phyloP scores from a whole-genome alignment of 2,329 filamentous ascomycete genomes.

The Akanthomyces dipterigenus region DNA sequence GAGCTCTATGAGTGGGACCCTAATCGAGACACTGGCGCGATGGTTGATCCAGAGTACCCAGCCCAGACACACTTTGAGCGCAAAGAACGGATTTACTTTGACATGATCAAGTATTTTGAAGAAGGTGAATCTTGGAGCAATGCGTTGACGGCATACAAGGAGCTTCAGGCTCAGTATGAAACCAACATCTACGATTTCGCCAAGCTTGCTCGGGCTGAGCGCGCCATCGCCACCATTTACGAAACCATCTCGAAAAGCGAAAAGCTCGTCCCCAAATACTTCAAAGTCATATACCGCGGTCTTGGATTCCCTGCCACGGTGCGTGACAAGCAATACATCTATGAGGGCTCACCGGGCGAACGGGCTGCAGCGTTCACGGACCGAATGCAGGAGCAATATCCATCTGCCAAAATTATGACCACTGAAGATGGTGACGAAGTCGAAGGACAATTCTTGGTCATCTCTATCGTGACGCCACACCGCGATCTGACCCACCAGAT shows the following conservation, averaged over 20 bases:
- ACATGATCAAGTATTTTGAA: conserved; percentile 92
- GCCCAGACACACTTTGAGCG: conserved; percentile 84
- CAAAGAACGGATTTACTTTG: conserved; percentile 86
- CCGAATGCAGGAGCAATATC: conserved; percentile 86
- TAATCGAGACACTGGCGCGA: conserved; percentile 53
- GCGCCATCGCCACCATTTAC: conserved; percentile 87
- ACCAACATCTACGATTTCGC: conserved; percentile 82
- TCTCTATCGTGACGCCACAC: conserved; percentile 74
- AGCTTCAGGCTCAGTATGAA: conserved; percentile 88
- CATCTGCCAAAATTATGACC: conserved; percentile 72
- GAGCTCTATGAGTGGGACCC: conserved; percentile 92
- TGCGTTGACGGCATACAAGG: conserved; percentile 79
- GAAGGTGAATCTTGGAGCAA: conserved; percentile 92
- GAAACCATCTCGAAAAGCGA: conserved; percentile 81
- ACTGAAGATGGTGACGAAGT: conserved; percentile 65
- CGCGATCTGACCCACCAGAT: conserved; percentile 77
- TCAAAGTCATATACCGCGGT: conserved; percentile 83
- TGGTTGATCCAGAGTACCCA: conserved; percentile 70
- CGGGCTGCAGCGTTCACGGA: conserved; percentile 77
- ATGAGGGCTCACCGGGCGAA: conserved; percentile 74
- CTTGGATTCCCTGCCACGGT: conserved; percentile 77
- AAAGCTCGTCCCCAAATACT: conserved; percentile 74
- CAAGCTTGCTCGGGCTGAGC: conserved; percentile 81
- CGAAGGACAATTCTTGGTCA: conserved; percentile 83
- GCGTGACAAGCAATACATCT: conserved; percentile 87